These are phyloP conservation scores for Agrocybe praecox DNA, from an alignment of 768 basidiomycete species.

Conservation along the genomic window DNA sequence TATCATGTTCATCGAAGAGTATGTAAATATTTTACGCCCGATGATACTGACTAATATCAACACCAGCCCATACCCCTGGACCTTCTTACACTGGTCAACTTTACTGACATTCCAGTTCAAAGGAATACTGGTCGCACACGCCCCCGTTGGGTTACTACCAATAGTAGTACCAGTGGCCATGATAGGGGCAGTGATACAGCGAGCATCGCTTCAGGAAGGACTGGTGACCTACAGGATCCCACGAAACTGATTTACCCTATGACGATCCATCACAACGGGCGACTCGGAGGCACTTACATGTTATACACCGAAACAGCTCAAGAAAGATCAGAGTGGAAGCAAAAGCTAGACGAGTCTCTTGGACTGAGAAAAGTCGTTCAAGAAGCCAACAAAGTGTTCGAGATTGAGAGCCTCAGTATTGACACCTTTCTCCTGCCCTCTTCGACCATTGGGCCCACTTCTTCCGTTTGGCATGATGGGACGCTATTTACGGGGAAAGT, in stretches of 20 bases:
- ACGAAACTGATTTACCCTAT: constrained; percentile 81
- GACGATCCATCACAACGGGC: constrained; percentile 86
- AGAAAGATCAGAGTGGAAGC: constrained; percentile 82
- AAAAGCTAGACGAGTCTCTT: constrained; percentile 89
- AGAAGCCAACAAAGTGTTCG: constrained; percentile 95
- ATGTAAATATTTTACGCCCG: constrained; percentile 25
- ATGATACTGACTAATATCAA: constrained; percentile 34
- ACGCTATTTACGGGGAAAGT: constrained; percentile 79
- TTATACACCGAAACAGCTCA: constrained; percentile 81
- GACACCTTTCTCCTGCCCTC: constrained; percentile 85
- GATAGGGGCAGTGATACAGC: constrained; percentile 20
- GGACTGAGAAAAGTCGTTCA: constrained; percentile 85
- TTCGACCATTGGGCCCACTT: constrained; percentile 43
- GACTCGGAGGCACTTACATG: constrained; percentile 81
- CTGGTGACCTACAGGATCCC: constrained; percentile 46
- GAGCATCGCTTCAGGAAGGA: constrained; percentile 20
- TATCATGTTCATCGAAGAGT: constrained; percentile 82
- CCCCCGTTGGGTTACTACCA: constrained; percentile 52
- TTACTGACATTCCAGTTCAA: constrained; percentile 74
- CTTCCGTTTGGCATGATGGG: constrained; percentile 69
- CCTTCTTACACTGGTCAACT: constrained; percentile 80
- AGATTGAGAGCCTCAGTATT: constrained; percentile 84
- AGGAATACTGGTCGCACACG: constrained; percentile 68
- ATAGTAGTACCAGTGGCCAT: neutral
- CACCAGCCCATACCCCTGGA: constrained; percentile 89